Conservation (phyloP, 208 protist genomes). For the Crithidia expoeki region DNA sequence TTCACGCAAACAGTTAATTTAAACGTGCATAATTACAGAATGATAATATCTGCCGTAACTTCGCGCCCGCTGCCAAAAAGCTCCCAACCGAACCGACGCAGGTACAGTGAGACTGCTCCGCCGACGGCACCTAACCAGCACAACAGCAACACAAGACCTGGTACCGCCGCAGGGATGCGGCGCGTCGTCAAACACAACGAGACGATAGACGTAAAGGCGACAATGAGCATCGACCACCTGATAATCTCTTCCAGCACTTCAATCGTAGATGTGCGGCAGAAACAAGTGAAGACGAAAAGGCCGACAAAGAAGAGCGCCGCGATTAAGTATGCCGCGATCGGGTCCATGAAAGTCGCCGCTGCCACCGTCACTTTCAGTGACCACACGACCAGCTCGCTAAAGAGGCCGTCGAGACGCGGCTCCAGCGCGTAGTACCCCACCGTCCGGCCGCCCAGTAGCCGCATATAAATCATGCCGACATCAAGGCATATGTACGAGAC, state of each 20-base stretch:
- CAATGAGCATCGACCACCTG: slow-evolving; percentile 17
- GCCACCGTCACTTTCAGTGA: slow-evolving; percentile 30
- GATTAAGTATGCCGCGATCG: slow-evolving; percentile 13
- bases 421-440: slow-evolving; percentile 36
- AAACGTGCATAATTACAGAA: too few species aligned
- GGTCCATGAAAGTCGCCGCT: slow-evolving; percentile 7
- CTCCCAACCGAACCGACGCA: slow-evolving; percentile 29
- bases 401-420: slow-evolving; percentile 26
- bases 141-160: slow-evolving; percentile 16
- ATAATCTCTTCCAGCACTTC: slow-evolving; percentile 27
- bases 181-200: slow-evolving; percentile 16
- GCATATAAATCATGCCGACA: slow-evolving; percentile 14
- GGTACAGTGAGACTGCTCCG: slow-evolving; percentile 8
- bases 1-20: too few species aligned
- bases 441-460: slow-evolving; percentile 11
- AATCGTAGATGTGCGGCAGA: slow-evolving; percentile 13
- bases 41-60: slow-evolving; percentile 33
- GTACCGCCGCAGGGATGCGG: slow-evolving; percentile 9
- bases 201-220: slow-evolving; percentile 12
- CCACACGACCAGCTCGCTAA: slow-evolving; percentile 35
- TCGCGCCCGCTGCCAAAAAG: slow-evolving; percentile 29
- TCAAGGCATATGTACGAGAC: slow-evolving; percentile 24
- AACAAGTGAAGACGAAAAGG: slow-evolving; percentile 21
- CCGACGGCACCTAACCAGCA: slow-evolving; percentile 20
- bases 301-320: slow-evolving; percentile 1